A percentile compares a stretch with the other conserved stretches of the same genome.
Evolutionary conservation across 2,329 filamentous ascomycete genomes (phyloP).

Genomic region (Emmonsia crescens): DNA sequence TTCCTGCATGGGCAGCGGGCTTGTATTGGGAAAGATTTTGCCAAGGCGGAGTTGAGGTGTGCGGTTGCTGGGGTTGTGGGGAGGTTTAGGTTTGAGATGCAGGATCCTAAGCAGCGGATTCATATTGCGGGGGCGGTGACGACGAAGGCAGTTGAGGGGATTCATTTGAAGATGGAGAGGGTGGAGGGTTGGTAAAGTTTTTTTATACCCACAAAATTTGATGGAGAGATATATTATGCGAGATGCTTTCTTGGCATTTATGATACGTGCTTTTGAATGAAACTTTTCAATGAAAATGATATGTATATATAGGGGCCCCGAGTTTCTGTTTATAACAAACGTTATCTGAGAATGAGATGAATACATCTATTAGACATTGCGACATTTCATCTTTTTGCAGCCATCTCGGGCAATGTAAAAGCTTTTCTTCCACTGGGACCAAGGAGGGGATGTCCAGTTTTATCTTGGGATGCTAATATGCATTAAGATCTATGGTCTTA

Average conservation of each 20-base stretch:
- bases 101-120: slow-evolving; percentile 27
- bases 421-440: too few relatives aligned
- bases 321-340: too few relatives aligned
- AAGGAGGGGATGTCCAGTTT: too few relatives aligned
- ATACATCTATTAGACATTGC: too few relatives aligned
- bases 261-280: not conserved
- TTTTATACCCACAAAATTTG: not conserved
- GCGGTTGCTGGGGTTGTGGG: slow-evolving; percentile 30
- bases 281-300: not conserved
- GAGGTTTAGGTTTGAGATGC: slow-evolving; percentile 26
- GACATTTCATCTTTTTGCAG: too few relatives aligned
- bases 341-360: too few relatives aligned
- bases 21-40: slow-evolving; percentile 35
- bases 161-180: slow-evolving; percentile 26
- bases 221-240: not conserved
- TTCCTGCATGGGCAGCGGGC: slow-evolving; percentile 30
- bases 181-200: slow-evolving; percentile 24
- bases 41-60: slow-evolving; percentile 31
- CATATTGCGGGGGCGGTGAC: slow-evolving; percentile 30
- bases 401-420: too few relatives aligned
- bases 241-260: not conserved
- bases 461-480: too few relatives aligned
- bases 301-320: not conserved
- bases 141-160: slow-evolving; percentile 31
- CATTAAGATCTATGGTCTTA: too few relatives aligned